Conservation (phyloP, 768 basidiomycete species). For the Auricularia heimuer region DNA sequence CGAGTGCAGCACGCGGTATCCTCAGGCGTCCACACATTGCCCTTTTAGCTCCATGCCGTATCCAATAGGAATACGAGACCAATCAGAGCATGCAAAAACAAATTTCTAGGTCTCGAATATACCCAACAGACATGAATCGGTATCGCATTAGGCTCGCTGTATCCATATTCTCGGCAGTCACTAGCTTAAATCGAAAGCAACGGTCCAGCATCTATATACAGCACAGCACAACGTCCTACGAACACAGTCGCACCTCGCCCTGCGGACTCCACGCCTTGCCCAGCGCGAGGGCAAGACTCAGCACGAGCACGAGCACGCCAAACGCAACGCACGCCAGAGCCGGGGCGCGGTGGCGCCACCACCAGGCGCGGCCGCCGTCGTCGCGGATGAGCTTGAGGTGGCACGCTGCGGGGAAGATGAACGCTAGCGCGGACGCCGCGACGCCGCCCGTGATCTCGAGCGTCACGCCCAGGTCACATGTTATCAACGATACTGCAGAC, state of each 20-base stretch:
- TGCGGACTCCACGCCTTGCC: conserved; percentile 68
- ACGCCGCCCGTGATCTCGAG: conserved; percentile 98
- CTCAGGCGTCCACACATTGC: too few species aligned
- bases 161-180: too few species aligned
- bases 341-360: conserved; percentile 62
- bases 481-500: conserved; percentile 72
- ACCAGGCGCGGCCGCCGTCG: conserved; percentile 32
- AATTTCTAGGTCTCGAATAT: too few species aligned
- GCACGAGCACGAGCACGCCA: conserved; percentile 64
- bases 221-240: conserved; percentile 24
- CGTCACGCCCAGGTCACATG: conserved; percentile 96
- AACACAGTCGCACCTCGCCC: conserved; percentile 64
- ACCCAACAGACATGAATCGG: too few species aligned
- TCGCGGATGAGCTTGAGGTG: conserved; percentile 64
- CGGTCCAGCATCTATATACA: too few species aligned
- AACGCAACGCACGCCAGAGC: conserved; percentile 65
- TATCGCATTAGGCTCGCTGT: too few species aligned
- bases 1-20: too few species aligned
- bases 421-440: conserved; percentile 84
- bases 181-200: too few species aligned
- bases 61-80: too few species aligned
- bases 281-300: conserved; percentile 69
- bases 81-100: too few species aligned
- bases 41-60: too few species aligned
- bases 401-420: conserved; percentile 84